These are phyloP conservation scores for Aspergillus fischeri DNA, from an alignment of 2,329 filamentous ascomycete genomes.

Conservation along the genomic window DNA sequence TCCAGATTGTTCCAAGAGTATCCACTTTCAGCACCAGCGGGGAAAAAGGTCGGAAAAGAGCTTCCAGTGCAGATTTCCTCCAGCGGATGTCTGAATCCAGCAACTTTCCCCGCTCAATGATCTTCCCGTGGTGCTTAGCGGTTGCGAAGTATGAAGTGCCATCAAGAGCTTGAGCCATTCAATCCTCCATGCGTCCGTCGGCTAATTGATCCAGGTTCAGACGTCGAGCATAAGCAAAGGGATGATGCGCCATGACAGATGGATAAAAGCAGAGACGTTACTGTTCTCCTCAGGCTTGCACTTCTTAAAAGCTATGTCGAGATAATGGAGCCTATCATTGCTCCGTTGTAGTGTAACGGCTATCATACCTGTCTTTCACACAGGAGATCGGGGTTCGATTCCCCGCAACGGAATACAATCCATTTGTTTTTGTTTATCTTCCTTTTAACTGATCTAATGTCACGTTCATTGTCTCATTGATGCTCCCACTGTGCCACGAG, in stretches of 20 bases:
- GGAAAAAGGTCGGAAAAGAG: conserved; percentile 10
- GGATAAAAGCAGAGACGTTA: too few relatives aligned
- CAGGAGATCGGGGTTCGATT: conserved; percentile 10
- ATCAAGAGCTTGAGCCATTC: too few relatives aligned
- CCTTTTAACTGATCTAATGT: neutral
- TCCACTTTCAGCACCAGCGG: neutral
- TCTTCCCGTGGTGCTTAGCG: neutral
- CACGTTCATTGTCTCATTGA: neutral
- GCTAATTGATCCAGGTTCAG: too few relatives aligned
- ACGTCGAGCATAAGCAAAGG: too few relatives aligned
- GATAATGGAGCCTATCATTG: neutral
- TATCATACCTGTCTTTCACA: conserved; percentile 9
- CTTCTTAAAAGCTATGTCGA: neutral
- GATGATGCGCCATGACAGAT: too few relatives aligned
- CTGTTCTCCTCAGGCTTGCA: too few relatives aligned
- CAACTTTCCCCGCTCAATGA: neutral
- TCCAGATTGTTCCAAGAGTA: neutral
- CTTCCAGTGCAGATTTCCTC: conserved; percentile 6
- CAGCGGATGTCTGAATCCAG: conserved; percentile 3
- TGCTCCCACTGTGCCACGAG: neutral
- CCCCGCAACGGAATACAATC: conserved; percentile 2
- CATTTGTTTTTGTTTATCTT: neutral
- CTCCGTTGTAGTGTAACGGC: conserved; percentile 8
- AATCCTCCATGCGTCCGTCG: too few relatives aligned
- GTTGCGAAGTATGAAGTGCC: too few relatives aligned